phyloP scores from a whole-genome alignment of 2,329 filamentous ascomycete species.

The Ceratocystis lukuohia region DNA sequence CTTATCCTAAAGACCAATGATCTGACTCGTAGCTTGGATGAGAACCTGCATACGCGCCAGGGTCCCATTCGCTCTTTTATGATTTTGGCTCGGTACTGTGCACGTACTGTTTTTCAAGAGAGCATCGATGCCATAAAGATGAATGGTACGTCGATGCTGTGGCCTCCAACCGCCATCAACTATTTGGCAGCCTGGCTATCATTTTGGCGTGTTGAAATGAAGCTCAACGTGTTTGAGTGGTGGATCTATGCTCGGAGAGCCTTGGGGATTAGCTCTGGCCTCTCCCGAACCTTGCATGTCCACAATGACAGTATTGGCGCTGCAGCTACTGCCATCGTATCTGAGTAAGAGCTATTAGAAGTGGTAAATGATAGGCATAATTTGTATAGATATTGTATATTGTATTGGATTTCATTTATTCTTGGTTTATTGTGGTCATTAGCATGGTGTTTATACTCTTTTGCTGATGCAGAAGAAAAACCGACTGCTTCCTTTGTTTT shows the following conservation, averaged over 20 bases:
- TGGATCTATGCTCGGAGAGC: slow-evolving; percentile 44
- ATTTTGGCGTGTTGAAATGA: slow-evolving; percentile 46
- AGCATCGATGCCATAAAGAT: slow-evolving; percentile 43
- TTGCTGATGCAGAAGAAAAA: neutral
- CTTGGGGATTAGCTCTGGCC: slow-evolving; percentile 24
- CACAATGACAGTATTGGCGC: neutral
- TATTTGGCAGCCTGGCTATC: slow-evolving; percentile 44
- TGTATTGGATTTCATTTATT: slow-evolving; percentile 5
- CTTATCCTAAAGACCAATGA: slow-evolving; percentile 97
- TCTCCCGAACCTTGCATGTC: slow-evolving; percentile 11
- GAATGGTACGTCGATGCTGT: slow-evolving; percentile 40
- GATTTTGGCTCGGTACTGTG: slow-evolving; percentile 56
- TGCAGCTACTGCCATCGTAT: neutral
- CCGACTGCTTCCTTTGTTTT: neutral
- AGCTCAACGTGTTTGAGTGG: slow-evolving; percentile 50
- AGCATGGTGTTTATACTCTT: neutral
- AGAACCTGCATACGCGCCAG: slow-evolving; percentile 65
- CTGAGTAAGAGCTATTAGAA: neutral
- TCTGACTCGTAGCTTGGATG: slow-evolving; percentile 82
- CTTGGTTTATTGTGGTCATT: neutral
- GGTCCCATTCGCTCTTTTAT: slow-evolving; percentile 53
- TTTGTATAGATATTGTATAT: slow-evolving; percentile 14
- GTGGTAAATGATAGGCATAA: neutral
- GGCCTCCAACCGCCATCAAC: slow-evolving; percentile 42
- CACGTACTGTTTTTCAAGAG: slow-evolving; percentile 51